Evolutionary conservation across 768 basidiomycete species (phyloP).

Genomic region (Boletales sp.): DNA sequence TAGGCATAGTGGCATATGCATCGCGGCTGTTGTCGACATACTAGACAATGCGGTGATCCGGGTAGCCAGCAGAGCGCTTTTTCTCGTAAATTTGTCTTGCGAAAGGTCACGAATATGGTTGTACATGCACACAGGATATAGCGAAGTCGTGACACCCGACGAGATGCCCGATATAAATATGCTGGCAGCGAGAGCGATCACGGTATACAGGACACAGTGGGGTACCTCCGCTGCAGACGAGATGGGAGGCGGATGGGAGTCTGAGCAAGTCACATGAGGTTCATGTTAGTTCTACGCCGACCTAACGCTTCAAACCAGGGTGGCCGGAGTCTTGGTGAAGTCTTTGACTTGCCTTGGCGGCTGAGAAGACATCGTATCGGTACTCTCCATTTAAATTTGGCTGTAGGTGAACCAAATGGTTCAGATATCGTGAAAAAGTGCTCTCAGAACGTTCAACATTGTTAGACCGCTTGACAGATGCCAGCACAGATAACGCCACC

Average conservation of each 20-base stretch:
- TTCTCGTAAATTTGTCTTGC: not conserved
- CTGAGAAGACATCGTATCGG: too few species aligned
- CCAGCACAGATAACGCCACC: too few species aligned
- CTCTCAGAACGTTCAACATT: too few species aligned
- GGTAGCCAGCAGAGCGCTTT: not conserved
- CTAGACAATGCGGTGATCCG: not conserved
- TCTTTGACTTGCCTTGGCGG: too few species aligned
- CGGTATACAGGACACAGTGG: not conserved
- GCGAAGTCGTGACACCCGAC: not conserved
- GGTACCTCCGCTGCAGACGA: not conserved
- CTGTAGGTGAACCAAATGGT: too few species aligned
- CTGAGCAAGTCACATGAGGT: too few species aligned
- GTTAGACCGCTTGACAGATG: too few species aligned
- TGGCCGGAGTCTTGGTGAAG: too few species aligned
- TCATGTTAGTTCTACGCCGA: too few species aligned
- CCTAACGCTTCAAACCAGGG: too few species aligned
- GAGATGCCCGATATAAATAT: not conserved
- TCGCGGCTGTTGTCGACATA: not conserved
- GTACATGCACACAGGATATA: not conserved
- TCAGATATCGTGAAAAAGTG: too few species aligned
- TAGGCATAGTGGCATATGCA: not conserved
- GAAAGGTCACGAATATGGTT: not conserved
- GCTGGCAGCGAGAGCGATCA: not conserved
- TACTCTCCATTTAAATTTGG: too few species aligned
- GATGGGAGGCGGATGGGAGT: not conserved